Evolutionary conservation across 805 yeast species (phyloP).

Genomic region (Candida yuanshanica): DNA sequence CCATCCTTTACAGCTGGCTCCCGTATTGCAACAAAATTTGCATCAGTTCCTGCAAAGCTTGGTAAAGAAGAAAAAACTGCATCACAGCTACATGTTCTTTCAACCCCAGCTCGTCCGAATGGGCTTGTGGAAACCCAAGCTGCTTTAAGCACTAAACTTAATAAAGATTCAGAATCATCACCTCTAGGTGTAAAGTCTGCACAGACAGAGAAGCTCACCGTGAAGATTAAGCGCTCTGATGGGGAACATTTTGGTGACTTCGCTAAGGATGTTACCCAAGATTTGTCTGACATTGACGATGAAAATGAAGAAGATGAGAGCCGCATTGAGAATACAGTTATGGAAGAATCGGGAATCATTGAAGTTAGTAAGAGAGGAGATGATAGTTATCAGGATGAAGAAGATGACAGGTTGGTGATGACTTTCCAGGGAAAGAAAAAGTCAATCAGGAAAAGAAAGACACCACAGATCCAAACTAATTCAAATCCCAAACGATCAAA

Average conservation of each 20-base stretch:
- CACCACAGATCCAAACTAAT: not conserved
- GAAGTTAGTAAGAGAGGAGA: not conserved
- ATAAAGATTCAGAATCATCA: not conserved
- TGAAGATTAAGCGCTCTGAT: too few relatives aligned
- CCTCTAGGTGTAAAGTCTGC: not conserved
- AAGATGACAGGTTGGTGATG: not conserved
- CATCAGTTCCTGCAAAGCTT: not conserved
- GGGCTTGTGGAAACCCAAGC: not conserved
- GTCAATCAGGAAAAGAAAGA: not conserved
- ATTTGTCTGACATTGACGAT: conserved; percentile 25
- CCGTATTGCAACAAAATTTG: not conserved
- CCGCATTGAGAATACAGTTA: conserved; percentile 10
- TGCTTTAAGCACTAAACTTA: not conserved
- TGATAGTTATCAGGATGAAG: not conserved
- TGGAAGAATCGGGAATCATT: conserved; percentile 4
- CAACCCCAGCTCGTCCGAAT: not conserved
- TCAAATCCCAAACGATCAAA: not conserved
- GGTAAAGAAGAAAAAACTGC: too few relatives aligned
- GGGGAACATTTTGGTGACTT: conserved; percentile 5
- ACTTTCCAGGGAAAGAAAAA: not conserved
- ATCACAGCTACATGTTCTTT: not conserved
- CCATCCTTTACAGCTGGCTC: not conserved
- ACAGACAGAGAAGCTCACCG: too few relatives aligned
- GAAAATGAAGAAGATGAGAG: conserved; percentile 7
- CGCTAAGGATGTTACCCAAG: conserved; percentile 22